Conservation (phyloP, 805 yeast genomes). For the Candida andamanensis region DNA sequence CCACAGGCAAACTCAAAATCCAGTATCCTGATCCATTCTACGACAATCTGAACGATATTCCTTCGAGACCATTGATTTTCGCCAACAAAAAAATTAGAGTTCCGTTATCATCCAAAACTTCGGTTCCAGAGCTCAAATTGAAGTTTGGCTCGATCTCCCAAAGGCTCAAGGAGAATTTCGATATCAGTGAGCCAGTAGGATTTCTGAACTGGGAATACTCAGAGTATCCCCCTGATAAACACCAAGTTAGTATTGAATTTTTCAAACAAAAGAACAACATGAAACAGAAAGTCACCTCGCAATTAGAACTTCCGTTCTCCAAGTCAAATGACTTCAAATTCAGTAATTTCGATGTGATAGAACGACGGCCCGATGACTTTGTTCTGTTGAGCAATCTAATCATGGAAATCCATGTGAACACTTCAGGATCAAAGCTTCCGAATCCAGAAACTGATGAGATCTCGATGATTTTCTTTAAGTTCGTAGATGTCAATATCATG, state of each 20-base stretch:
- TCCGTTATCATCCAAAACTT: conserved; percentile 14
- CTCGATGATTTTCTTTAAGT: conserved; percentile 57
- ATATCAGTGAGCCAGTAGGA: background rate
- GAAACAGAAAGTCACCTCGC: conserved; percentile 35
- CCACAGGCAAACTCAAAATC: conserved; percentile 43
- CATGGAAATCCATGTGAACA: conserved; percentile 64
- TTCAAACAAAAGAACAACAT: conserved; percentile 8
- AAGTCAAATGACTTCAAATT: conserved; percentile 34
- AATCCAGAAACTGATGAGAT: conserved; percentile 64
- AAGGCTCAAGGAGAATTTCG: background rate
- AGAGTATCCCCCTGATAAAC: conserved; percentile 43
- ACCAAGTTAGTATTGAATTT: conserved; percentile 33
- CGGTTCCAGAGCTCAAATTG: conserved; percentile 1
- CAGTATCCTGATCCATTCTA: conserved; percentile 63
- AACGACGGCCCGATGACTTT: conserved; percentile 34
- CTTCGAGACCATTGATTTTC: conserved; percentile 51
- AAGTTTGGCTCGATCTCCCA: conserved; percentile 1
- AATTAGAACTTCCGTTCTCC: conserved; percentile 45
- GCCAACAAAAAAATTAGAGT: conserved; percentile 62
- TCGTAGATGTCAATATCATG: conserved; percentile 35
- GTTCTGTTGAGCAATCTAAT: conserved; percentile 52
- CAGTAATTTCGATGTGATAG: conserved; percentile 27
- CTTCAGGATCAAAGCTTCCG: conserved; percentile 48
- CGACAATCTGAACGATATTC: conserved; percentile 48
- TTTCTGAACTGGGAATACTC: conserved; percentile 42